Base-by-base conservation (phyloP, 176 grass and related monocot species). In the Triticum turgidum region DNA sequence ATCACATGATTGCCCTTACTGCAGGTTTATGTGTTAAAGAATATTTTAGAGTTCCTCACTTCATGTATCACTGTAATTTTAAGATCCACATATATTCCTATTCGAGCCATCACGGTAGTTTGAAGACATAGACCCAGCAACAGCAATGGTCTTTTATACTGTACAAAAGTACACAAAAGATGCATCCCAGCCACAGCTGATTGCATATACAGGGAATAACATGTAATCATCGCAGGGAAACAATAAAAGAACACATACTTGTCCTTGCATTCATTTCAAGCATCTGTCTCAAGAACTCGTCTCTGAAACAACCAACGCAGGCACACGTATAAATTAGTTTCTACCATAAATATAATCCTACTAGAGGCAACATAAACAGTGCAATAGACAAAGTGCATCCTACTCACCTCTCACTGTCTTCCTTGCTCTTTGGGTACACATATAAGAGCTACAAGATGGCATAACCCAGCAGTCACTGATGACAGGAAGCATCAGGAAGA, bases 401-500 rank as follows among this genome's bases (percentile, higher is more conserved):
- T 38, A 38, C 37, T 38, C 37, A 38, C 37, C 37, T 38, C 37
- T 38, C 37, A 38, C 37, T 38, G 37, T 38, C 37, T 38, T 38
- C 37, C 37, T 7, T 38, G 37, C 37, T 38, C 37, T 38, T 98
- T 98, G 76, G 96, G 94, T 79, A 98, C 85, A 86, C 91, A 96
- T 33, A 98, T 88, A 68, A 98, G 88, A 41, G 96, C 94, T 98
- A 84, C 88, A 96, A 76, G 94, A 98, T 82, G 90, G 88, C 51
- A 96, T 61, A 98, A 79, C 70, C 93, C 96, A 83, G 89, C 88
- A 70, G 86, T 77, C 44, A 98, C 91, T 77, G 96, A 98, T 1
- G 84, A 88, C 70, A 98, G 80, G 91, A 98, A 98, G 92, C 84
- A 88, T 96, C 85, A 63, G 94, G 96, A 79, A 98, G 88, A 81